A percentile compares a stretch with the other conserved stretches of the same genome.
These are phyloP conservation scores for Boechera divaricarpa DNA, from an alignment of 345 rosid species.

Conservation along the genomic window DNA sequence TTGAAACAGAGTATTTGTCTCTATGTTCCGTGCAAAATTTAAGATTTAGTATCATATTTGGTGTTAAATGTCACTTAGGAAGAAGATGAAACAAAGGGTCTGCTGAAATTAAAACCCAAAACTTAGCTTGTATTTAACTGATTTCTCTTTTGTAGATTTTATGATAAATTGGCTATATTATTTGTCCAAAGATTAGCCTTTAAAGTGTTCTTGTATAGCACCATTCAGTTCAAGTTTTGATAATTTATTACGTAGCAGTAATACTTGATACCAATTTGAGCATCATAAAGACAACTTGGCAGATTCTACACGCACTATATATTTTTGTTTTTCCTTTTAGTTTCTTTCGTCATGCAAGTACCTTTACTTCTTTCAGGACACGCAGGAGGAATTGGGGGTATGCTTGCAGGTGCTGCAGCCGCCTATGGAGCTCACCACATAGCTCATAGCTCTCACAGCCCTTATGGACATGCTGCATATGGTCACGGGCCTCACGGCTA, in stretches of 20 bases:
- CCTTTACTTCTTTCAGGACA: conserved; percentile 55
- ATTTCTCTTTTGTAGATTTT: not conserved
- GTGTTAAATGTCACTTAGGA: not conserved
- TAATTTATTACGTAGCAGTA: not conserved
- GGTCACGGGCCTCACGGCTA: conserved; percentile 31
- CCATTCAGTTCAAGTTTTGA: conserved; percentile 5
- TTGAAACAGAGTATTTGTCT: not conserved
- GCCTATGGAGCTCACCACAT: conserved; percentile 72
- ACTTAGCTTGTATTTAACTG: conserved; percentile 1
- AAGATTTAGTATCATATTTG: not conserved
- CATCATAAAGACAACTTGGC: not conserved
- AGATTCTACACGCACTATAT: not conserved
- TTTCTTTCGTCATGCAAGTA: not conserved
- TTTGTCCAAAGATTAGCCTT: conserved; percentile 1
- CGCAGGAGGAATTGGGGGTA: conserved; percentile 68
- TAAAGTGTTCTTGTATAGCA: conserved; percentile 3
- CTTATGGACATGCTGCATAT: conserved; percentile 43
- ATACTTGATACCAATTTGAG: not conserved
- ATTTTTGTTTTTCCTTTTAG: not conserved
- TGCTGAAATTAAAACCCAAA: not conserved
- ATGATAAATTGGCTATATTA: not conserved
- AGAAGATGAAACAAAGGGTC: conserved; percentile 9
- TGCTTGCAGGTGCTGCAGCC: conserved; percentile 91
- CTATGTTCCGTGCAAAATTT: not conserved
- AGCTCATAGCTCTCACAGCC: conserved; percentile 51